phyloP scores from a whole-genome alignment of 2,329 filamentous ascomycete genomes.

The Daldinia eschscholtzii region DNA sequence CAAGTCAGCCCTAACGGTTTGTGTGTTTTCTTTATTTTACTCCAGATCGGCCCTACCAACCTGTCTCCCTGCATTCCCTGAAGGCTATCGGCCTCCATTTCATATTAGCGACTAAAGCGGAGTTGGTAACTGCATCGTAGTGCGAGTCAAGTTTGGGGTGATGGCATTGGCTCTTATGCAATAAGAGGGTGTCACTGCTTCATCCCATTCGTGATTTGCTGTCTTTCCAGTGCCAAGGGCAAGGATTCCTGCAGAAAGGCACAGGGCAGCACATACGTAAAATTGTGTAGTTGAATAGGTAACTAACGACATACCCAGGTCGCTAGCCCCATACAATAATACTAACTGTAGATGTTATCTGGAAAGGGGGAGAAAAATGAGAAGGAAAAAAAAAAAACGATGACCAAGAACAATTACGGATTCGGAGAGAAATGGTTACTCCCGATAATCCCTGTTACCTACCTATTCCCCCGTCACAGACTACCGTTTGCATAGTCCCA shows the following conservation, averaged over 20 bases:
- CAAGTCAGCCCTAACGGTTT: constrained; percentile 29
- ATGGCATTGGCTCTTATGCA: constrained; percentile 40
- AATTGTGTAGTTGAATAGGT: constrained; percentile 31
- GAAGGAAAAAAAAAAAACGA: constrained; percentile 10
- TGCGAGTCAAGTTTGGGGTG: constrained; percentile 22
- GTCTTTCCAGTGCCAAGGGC: constrained; percentile 46
- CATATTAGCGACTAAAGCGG: constrained; percentile 18
- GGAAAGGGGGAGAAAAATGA: constrained; percentile 31
- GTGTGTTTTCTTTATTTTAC: constrained; percentile 9
- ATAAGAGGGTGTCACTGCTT: constrained; percentile 43
- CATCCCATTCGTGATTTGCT: constrained; percentile 47
- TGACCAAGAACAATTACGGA: constrained; percentile 32
- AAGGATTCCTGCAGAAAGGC: constrained; percentile 47
- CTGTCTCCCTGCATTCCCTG: constrained; percentile 29
- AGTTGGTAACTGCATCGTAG: constrained; percentile 30
- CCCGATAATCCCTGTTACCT: constrained; percentile 38
- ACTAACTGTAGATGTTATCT: constrained; percentile 35
- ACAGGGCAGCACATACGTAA: constrained; percentile 25
- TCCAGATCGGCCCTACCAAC: constrained; percentile 27
- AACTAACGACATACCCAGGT: constrained; percentile 9
- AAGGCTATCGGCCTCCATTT: constrained; percentile 25
- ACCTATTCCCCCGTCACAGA: constrained; percentile 29
- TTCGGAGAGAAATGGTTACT: constrained; percentile 35
- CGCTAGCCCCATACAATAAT: constrained; percentile 35
- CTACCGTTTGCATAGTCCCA: constrained; percentile 42